These are phyloP conservation scores for Cenchrus purpureus DNA, from an alignment of 176 grass and related monocot genomes.

Conservation along the genomic window DNA sequence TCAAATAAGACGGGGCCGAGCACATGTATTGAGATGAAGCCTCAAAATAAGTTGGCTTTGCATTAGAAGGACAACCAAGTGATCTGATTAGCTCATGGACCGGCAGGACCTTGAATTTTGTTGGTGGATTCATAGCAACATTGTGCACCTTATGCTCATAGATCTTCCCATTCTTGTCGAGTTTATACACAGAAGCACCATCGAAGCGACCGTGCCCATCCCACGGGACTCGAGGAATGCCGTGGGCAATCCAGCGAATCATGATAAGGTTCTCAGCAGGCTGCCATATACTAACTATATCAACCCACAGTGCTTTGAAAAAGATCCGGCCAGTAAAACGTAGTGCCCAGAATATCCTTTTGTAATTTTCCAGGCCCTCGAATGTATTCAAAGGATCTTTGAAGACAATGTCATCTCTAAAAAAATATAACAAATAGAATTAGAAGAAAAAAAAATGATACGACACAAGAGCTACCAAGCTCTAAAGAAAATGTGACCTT, in stretches of 20 bases:
- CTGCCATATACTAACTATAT: constrained; percentile 95
- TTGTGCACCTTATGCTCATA: constrained; percentile 93
- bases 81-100: constrained; percentile 78
- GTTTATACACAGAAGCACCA: constrained; percentile 88
- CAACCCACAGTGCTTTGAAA: constrained; percentile 82
- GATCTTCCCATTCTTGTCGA: constrained; percentile 90
- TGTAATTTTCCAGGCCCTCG: constrained; percentile 80
- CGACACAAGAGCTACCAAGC: neutral
- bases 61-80: constrained; percentile 70
- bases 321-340: constrained; percentile 74
- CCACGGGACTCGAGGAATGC: constrained; percentile 92
- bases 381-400: constrained; percentile 90
- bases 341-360: constrained; percentile 76
- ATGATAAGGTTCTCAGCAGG: constrained; percentile 86
- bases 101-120: constrained; percentile 66
- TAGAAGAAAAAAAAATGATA: constrained; percentile 5
- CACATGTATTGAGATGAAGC: constrained; percentile 47
- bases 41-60: constrained; percentile 94
- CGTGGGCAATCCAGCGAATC: constrained; percentile 97
- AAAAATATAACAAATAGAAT: constrained; percentile 37
- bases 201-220: constrained; percentile 87
- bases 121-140: constrained; percentile 75
- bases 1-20: constrained; percentile 7
- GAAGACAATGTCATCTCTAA: constrained; percentile 97
- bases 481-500: constrained; percentile 19